Percentiles rank a stretch among this genome's conserved stretches.
Conservation (phyloP, 2,329 filamentous ascomycete genomes). For the Sclerotinia borealis region DNA sequence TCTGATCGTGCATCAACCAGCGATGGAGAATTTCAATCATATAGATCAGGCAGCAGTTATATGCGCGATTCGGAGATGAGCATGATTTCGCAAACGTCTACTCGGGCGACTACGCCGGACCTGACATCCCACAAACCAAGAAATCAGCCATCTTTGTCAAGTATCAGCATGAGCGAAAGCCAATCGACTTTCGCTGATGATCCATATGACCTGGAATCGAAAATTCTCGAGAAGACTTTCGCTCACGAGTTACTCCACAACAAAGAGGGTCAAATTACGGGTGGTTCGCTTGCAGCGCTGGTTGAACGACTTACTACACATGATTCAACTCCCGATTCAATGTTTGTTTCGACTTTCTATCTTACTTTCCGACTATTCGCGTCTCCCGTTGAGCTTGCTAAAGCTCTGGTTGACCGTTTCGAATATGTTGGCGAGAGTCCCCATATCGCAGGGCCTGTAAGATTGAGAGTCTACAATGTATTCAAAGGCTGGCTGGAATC, state of each 20-base stretch:
- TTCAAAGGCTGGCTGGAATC: slow-evolving; percentile 98
- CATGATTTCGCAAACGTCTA: slow-evolving; percentile 74
- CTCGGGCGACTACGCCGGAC: slow-evolving; percentile 82
- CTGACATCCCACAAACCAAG: slow-evolving; percentile 29
- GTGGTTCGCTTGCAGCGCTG: slow-evolving; percentile 81
- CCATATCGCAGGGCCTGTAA: slow-evolving; percentile 70
- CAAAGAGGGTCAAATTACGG: slow-evolving; percentile 91
- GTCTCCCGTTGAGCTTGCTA: slow-evolving; percentile 69
- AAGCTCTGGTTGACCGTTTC: slow-evolving; percentile 82
- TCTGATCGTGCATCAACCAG: slow-evolving; percentile 40
- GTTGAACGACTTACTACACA: slow-evolving; percentile 93
- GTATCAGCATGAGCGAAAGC: slow-evolving; percentile 61
- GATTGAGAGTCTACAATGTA: slow-evolving; percentile 87
- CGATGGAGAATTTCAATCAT: slow-evolving; percentile 48
- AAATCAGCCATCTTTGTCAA: slow-evolving; percentile 57
- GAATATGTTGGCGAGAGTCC: slow-evolving; percentile 81
- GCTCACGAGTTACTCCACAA: slow-evolving; percentile 89
- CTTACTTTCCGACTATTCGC: slow-evolving; percentile 94
- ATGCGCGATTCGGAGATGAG: slow-evolving; percentile 75
- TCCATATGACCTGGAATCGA: slow-evolving; percentile 70
- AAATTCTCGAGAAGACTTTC: slow-evolving; percentile 84
- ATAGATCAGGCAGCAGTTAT: slow-evolving; percentile 66
- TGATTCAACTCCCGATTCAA: slow-evolving; percentile 83
- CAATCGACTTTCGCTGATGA: slow-evolving; percentile 64
- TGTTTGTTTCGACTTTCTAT: slow-evolving; percentile 92